Base-by-base conservation (phyloP, 2,329 filamentous ascomycete genomes). In the Diaporthe sp. region DNA sequence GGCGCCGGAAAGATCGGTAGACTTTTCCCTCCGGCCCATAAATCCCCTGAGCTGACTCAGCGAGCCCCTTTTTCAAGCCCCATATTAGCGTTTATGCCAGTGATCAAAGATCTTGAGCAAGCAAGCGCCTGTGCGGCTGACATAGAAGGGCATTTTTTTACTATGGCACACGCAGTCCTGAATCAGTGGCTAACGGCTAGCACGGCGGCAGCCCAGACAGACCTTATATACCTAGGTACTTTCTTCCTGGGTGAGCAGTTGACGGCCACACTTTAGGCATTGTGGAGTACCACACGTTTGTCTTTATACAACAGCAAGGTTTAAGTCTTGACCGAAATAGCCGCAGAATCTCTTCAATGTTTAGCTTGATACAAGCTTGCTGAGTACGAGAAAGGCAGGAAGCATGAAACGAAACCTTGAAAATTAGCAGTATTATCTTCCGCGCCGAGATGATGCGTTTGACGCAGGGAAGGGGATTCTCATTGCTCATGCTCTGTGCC, bases 11-110 rank as follows among this genome's bases (percentile, higher is more conserved):
- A 25, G 19, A 63, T 27, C 56, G 70, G 69, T 53, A 42, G 35
- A 37, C 47, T 68, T 53, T 63, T 71, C 37, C 42, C 3, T 44
- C 7, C 17, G 69, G 17, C 70, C 70, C 56, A 51, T 55, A 51
- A 63, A 63, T 42, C 27, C 30, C 70, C 27, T 51, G 53, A 63
- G 70, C 44, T 71, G 70, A 71, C 70, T 71, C 56, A 71, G 70
- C 70, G 25, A 55, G 35, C 70, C 70, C 56, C 55, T 42, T 66
- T 66, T 66, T 66, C 13, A 12, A 35, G 44, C 19, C 39, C 61
- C 42, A 53, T 27, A 8, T 27, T 25, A 68, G n/a, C 47, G 9
- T 53, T 68, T 9, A 37, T n/a, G 30, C 15, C 44, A 35, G 32
- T 30, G 63, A 12, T 32, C 8, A 12, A 22, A 37, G 30, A 12